Base-by-base conservation (phyloP, 768 basidiomycete genomes). In the Fistulinella prunicolor region DNA sequence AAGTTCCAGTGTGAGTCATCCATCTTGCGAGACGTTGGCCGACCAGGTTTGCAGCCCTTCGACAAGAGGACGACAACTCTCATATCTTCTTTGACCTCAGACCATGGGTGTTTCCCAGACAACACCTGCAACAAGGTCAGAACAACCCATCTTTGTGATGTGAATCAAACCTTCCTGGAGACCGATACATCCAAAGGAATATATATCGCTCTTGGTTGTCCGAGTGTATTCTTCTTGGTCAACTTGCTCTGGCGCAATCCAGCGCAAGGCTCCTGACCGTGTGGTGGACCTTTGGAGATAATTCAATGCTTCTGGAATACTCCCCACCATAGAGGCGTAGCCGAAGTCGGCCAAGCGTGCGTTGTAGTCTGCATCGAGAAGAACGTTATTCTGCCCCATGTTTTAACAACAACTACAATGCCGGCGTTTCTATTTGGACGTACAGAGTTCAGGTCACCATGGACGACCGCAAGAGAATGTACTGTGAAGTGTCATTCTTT, bases 271-370 rank as follows among this genome's bases (percentile, higher is more conserved):
- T 6, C 57, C 56, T 6, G 56, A 43, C 16, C 21, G 72, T 71
- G 9, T 64, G 61, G 43, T 75, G 58, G 38, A 58, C 39, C 38
- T 24, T 6, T 42, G 34, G 2, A 50, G 47, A 37, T 53, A 56
- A 1, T 14, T 6, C 20, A 50, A 30, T 1, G 42, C 51, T 38
- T 56, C 51, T 51, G 8, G 0, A 72, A 72, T 21, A 66, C 63
- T 39, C 60, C n/a, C n/a, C n/a, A n/a, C n/a, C n/a, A n/a, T n/a
- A n/a, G n/a, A n/a, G n/a, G n/a, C n/a, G n/a, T n/a, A 47, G 2
- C 76, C 76, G 44, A 77, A 78, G 47, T 77, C 77, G 41, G 68
- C 66, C 4, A 79, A 54, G 9, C 67, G 65, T 1, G 70, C 75
- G 22, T 66, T 67, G 17, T 67, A 48, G 8, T 51, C 26, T n/a